A percentile compares a stretch with the other conserved stretches of the same genome.
These are phyloP conservation scores for Pythium angustatum DNA, from an alignment of 352 stramenopile species.

Conservation along the genomic window DNA sequence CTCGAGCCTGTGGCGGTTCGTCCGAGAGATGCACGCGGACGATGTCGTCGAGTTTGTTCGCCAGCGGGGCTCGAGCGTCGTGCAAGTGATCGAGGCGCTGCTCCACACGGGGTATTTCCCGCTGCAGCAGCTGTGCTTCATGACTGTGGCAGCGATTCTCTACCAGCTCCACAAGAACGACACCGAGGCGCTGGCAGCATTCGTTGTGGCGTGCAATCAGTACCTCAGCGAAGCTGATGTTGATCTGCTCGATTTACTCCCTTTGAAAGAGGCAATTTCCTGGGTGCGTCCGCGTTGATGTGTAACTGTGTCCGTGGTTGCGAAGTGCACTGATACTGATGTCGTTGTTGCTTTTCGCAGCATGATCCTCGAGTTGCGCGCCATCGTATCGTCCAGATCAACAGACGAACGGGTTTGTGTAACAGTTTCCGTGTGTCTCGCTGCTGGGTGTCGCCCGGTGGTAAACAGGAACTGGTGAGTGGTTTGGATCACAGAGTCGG, in stretches of 20 bases:
- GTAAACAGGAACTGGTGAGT: constrained; percentile 30
- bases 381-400: constrained; percentile 32
- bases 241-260: constrained; percentile 36
- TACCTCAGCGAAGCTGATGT: constrained; percentile 27
- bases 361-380: constrained; percentile 32
- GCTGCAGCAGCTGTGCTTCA: constrained; percentile 65
- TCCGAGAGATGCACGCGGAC: constrained; percentile 21
- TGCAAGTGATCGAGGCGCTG: constrained; percentile 43
- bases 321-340: too few relatives aligned
- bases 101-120: constrained; percentile 60
- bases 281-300: constrained; percentile 34
- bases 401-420: constrained; percentile 26
- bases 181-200: constrained; percentile 18
- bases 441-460: constrained; percentile 31
- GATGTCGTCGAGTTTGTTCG: constrained; percentile 37
- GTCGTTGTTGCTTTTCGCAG: constrained; percentile 16
- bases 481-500: too few relatives aligned
- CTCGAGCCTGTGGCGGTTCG: constrained; percentile 37
- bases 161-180: constrained; percentile 37
- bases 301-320: too few relatives aligned
- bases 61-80: constrained; percentile 25
- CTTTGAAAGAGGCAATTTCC: constrained; percentile 37
- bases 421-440: constrained; percentile 28
- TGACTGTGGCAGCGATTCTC: constrained; percentile 45
- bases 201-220: constrained; percentile 28